Conservation (phyloP, 148 eudicot species). For the Fagopyrum homotropicum region DNA sequence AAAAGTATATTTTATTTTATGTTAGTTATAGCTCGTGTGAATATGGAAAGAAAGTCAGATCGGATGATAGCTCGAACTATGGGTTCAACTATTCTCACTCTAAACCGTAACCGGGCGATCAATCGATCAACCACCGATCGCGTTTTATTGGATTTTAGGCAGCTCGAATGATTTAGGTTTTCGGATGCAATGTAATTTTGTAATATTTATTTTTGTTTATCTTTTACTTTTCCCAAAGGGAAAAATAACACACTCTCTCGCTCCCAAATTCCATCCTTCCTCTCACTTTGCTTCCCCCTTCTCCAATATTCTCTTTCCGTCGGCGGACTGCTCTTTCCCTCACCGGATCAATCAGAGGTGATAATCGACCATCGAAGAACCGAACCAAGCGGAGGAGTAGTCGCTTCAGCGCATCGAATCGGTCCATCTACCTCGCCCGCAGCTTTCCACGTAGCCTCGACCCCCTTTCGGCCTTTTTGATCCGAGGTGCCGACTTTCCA, state of each 20-base stretch:
- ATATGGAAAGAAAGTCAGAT: no score
- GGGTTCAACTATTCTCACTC: no score
- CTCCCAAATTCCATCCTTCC: background rate
- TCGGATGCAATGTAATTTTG: no score
- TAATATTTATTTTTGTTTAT: background rate
- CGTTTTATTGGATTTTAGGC: no score
- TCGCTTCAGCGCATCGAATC: background rate
- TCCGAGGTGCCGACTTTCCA: conserved; percentile 5
- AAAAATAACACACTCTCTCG: background rate
- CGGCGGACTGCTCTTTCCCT: background rate
- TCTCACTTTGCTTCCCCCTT: background rate
- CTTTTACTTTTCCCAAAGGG: background rate
- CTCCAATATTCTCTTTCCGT: conserved; percentile 7
- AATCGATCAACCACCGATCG: no score
- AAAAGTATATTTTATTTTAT: no score
- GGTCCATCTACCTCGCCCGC: background rate
- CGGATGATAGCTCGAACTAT: no score
- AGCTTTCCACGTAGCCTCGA: background rate
- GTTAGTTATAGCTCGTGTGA: no score
- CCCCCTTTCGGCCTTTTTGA: background rate
- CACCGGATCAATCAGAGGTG: background rate
- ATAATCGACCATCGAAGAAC: background rate
- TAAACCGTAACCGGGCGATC: no score
- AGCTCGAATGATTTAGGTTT: no score
- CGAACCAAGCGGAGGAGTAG: background rate